Conservation (phyloP, 495 filamentous ascomycete genomes). For the Cercophora samala region DNA sequence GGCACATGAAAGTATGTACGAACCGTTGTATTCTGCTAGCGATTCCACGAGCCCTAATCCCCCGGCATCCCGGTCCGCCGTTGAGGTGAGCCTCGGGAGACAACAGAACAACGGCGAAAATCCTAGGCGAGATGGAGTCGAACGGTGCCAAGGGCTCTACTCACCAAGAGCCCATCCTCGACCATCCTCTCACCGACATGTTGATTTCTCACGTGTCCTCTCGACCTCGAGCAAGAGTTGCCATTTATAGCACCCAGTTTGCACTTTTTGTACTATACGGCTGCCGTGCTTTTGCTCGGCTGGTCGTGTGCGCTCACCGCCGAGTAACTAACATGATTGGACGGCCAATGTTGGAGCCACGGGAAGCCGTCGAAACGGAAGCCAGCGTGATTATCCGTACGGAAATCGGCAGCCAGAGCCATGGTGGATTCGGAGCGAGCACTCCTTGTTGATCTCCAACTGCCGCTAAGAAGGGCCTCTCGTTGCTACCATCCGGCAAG, state of each 20-base stretch:
- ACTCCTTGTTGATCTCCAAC: not conserved
- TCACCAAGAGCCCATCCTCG: not conserved
- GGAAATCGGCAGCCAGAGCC: conserved; percentile 13
- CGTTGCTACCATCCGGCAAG: not conserved
- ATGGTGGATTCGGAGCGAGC: conserved; percentile 9
- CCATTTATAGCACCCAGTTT: conserved; percentile 15
- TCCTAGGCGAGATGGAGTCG: conserved; percentile 11
- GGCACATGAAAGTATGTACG: conserved; percentile 3
- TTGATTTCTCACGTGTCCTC: conserved; percentile 7
- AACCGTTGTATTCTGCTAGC: not conserved
- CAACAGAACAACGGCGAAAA: conserved; percentile 16
- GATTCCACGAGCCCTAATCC: conserved; percentile 19
- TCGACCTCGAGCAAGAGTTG: not conserved
- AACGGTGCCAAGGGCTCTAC: not conserved
- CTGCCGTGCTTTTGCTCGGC: conserved; percentile 1
- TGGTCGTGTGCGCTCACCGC: conserved; percentile 18
- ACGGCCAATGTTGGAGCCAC: conserved; percentile 8
- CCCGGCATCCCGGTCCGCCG: conserved; percentile 28
- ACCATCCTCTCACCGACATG: conserved; percentile 12
- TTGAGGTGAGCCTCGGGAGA: conserved; percentile 24
- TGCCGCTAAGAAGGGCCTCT: not conserved
- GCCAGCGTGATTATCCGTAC: not conserved
- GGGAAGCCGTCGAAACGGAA: conserved; percentile 6
- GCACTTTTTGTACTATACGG: conserved; percentile 13
- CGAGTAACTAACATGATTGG: conserved; percentile 19